Evolutionary conservation across 345 rosid genomes (phyloP).

Genomic region (Eucalyptus sp.): DNA sequence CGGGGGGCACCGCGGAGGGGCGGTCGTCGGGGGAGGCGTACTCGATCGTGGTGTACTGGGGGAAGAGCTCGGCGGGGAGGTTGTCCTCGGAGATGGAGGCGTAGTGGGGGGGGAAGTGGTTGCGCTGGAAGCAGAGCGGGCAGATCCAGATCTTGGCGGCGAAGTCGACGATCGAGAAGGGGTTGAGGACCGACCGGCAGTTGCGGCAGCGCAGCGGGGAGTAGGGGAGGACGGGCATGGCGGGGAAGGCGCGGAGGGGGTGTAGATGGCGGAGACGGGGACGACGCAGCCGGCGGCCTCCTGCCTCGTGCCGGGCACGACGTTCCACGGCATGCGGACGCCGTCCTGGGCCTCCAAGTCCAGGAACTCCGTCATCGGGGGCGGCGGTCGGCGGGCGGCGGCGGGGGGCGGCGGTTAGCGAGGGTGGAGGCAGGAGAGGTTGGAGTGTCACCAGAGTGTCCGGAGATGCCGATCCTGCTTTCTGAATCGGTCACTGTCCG

Average conservation of each 20-base stretch:
- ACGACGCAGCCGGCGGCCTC: slow-evolving; percentile 59
- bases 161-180: slow-evolving; percentile 73
- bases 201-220: slow-evolving; percentile 87
- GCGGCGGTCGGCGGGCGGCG: neutral
- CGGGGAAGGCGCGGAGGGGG: slow-evolving; percentile 54
- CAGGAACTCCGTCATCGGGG: slow-evolving; percentile 19
- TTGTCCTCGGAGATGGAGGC: slow-evolving; percentile 65
- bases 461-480: neutral
- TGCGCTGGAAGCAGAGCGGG: slow-evolving; percentile 87
- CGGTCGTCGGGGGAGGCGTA: slow-evolving; percentile 40
- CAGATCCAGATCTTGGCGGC: slow-evolving; percentile 85
- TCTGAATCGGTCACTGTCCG: neutral
- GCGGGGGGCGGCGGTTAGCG: neutral
- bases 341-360: slow-evolving; percentile 31
- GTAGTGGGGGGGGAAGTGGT: slow-evolving; percentile 70
- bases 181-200: slow-evolving; percentile 84
- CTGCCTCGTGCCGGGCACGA: slow-evolving; percentile 24
- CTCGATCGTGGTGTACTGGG: slow-evolving; percentile 79
- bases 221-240: slow-evolving; percentile 58
- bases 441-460: neutral
- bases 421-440: neutral
- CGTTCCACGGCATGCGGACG: slow-evolving; percentile 36
- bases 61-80: slow-evolving; percentile 91
- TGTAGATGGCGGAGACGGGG: slow-evolving; percentile 79
- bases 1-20: slow-evolving; percentile 36